Evolutionary conservation across 208 protist genomes (phyloP), one percentile per base, ranked within the genome.

Genomic region (Trypanosoma grayi): DNA sequence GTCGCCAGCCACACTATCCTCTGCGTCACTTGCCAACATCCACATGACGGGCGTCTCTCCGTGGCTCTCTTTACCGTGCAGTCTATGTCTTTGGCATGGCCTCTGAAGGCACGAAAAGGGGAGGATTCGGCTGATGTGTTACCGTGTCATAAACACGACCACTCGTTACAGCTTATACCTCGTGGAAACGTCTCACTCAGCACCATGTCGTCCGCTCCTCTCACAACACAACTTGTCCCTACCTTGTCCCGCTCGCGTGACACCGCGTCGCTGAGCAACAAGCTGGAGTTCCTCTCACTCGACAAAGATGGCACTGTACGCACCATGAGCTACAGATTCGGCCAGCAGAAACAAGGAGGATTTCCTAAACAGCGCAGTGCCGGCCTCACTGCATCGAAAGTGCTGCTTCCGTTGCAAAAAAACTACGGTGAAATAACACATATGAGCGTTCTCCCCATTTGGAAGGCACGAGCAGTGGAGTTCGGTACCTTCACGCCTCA

Each of bases 31-130:
- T 90, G 83, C 50, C 61, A 60, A 5, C 72, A 81, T 34, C 71
- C 70, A 18, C 28, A 75, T n/a, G 70, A 78, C 34, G 68, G 66
- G 45, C 52, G 60, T 10, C 40, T 59, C 2, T 78, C 48, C 45
- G 43, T 93, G 52, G 66, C 75, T 59, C 76, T 93, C 22, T 93
- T 87, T 66, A 90, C 74, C 2, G 57, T 90, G 31, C 76, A 90
- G 57, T 81, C 71, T 0, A 56, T 87, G 27, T 67, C 75, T 2
- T 52, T 62, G 16, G 16, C 57, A 39, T 43, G 31, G 25, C n/a
- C n/a, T 31, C 70, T 45, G 46, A 67, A 39, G 66, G 2, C 20
- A 74, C 59, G 50, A 66, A 37, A 57, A 28, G 52, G 37, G 37
- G 33, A 45, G 1, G n/a, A 13, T 46, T 20, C 1, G 16, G 43